phyloP scores from a whole-genome alignment of 2,329 filamentous ascomycete genomes.

The Blastomyces parvus region DNA sequence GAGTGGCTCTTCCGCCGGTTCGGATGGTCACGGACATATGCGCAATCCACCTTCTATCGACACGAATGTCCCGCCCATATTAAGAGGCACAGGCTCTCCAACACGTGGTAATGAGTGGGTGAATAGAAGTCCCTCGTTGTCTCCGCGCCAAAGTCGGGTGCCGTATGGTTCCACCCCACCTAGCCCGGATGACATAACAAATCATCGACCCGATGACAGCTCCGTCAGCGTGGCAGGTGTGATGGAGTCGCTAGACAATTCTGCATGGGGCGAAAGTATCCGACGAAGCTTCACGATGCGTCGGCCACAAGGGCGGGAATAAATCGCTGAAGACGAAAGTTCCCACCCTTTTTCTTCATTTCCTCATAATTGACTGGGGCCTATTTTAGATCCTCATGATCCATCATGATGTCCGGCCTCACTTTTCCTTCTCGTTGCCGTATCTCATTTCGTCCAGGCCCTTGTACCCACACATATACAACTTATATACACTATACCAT shows the following conservation, averaged over 20 bases:
- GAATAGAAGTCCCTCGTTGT: conserved; percentile 44
- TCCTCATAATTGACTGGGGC: background rate
- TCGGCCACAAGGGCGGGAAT: conserved; percentile 28
- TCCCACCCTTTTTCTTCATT: background rate
- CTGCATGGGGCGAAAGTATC: conserved; percentile 88
- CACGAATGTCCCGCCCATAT: conserved; percentile 28
- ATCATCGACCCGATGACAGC: conserved; percentile 54
- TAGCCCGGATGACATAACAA: conserved; percentile 16
- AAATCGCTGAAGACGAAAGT: background rate
- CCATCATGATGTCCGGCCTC: background rate
- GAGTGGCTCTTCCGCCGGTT: conserved; percentile 21
- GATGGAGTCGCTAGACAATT: conserved; percentile 76
- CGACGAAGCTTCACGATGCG: conserved; percentile 70
- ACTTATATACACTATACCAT: background rate
- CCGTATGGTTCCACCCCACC: conserved; percentile 5
- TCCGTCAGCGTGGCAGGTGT: conserved; percentile 66
- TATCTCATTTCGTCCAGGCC: background rate
- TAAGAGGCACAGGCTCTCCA: conserved; percentile 32
- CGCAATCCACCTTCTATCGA: conserved; percentile 45
- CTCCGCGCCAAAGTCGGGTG: conserved; percentile 19
- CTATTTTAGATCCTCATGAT: background rate
- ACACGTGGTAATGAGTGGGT: conserved; percentile 41
- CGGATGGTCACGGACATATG: conserved; percentile 37
- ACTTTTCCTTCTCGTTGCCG: background rate
- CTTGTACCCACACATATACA: background rate